Base-by-base conservation (phyloP, 2,329 filamentous ascomycete genomes). In the Didymellaceae sp. region DNA sequence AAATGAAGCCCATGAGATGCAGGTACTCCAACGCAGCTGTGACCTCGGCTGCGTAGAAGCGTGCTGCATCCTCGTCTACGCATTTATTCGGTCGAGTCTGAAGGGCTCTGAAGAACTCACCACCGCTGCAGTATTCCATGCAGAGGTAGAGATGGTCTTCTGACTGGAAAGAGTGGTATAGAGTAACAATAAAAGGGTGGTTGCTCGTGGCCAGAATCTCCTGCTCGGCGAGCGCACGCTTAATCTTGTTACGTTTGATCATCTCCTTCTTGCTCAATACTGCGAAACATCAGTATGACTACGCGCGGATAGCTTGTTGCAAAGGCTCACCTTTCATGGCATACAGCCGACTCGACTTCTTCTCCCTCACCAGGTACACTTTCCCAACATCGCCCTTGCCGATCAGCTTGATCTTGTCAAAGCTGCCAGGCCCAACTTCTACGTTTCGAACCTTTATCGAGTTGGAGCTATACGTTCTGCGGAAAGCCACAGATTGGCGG, bases 171-270 rank as follows among this genome's bases (percentile, higher is more conserved):
- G 93, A 97, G 77, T 99, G 94, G 73, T 97, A 99, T 2, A 99
- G 81, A 0, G 94, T 99, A 57, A 99, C 94, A 70, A 99, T 99
- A 74, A 99, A 99, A 0, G 94, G 94, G 68, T 99, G 94, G 66
- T 99, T 99, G 80, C 93, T 97, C 32, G 94, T 99, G 7, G 94
- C 94, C 45, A 99, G 80, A 59, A 99, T 99, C 75, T 99, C 94
- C 73, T 97, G 94, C 77, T 99, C 94, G 28, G 94, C 94, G 62
- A 99, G 81, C 11, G 94, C 94, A 70, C 94, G 86, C 83, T 99
- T 99, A 78, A 99, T 99, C 83, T 99, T 99, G 81, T 99, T 99
- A 51, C 94, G 89, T 80, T 99, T 99, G 76, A 99, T 99, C 94
- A 99, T 99, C 76, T 99, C 94, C 80, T 97, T 97, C 78, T 99